Percentiles rank a stretch among this genome's conserved stretches.
phyloP scores from a whole-genome alignment of 352 stramenopile genomes.

The Pythium apleroticum region DNA sequence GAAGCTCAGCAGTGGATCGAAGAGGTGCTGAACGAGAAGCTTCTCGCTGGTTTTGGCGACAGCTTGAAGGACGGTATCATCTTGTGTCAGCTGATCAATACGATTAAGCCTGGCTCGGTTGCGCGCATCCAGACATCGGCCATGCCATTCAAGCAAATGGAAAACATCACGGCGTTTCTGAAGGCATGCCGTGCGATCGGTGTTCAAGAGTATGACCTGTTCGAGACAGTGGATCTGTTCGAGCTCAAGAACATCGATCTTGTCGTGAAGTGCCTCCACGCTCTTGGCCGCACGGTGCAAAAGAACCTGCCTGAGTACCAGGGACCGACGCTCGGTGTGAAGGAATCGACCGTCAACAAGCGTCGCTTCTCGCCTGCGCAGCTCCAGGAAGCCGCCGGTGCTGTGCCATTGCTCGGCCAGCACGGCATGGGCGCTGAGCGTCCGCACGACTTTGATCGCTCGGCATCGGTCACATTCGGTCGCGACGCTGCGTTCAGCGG shows the following conservation, averaged over 20 bases:
- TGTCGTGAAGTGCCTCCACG: conserved; percentile 86
- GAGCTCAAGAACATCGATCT: conserved; percentile 85
- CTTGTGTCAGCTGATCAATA: conserved; percentile 77
- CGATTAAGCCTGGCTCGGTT: conserved; percentile 60
- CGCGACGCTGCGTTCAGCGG: conserved; percentile 48
- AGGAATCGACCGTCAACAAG: conserved; percentile 68
- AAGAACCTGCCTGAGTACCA: conserved; percentile 75
- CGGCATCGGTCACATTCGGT: conserved; percentile 66
- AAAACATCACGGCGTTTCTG: conserved; percentile 88
- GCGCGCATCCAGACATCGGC: conserved; percentile 58
- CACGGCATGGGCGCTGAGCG: conserved; percentile 58
- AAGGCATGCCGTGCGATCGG: conserved; percentile 74
- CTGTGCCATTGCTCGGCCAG: conserved; percentile 59
- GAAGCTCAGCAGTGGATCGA: conserved; percentile 84
- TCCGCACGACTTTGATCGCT: conserved; percentile 55
- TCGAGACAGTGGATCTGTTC: conserved; percentile 89
- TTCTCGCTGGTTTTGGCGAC: conserved; percentile 64
- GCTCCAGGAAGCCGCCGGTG: conserved; percentile 52
- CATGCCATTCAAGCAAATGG: conserved; percentile 91
- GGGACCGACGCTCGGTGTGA: conserved; percentile 69
- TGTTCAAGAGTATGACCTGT: conserved; percentile 89
- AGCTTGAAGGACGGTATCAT: conserved; percentile 81
- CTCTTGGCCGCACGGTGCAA: conserved; percentile 70
- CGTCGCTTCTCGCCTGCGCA: conserved; percentile 66
- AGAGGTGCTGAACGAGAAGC: conserved; percentile 64